These are phyloP conservation scores for Yarrowia sp. DNA, from an alignment of 805 yeast species.

Conservation along the genomic window DNA sequence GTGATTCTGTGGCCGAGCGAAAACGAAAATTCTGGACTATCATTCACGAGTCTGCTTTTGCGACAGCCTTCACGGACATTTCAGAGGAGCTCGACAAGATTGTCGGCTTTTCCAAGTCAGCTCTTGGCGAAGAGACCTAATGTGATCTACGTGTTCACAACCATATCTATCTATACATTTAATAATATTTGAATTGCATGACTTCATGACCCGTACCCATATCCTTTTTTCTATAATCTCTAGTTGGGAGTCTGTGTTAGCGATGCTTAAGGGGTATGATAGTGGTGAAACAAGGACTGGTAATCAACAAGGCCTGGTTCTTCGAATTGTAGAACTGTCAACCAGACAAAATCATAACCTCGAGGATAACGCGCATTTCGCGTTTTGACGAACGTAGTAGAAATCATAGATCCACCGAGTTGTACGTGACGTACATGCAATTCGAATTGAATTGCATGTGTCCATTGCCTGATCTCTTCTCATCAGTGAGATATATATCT, in stretches of 20 bases:
- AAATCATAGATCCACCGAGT: too few relatives aligned
- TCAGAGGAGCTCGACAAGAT: conserved; percentile 45
- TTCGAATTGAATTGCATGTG: too few relatives aligned
- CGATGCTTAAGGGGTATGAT: too few relatives aligned
- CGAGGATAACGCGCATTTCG: too few relatives aligned
- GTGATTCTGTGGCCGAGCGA: conserved; percentile 5
- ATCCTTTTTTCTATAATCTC: background rate
- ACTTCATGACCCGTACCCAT: conserved; percentile 4
- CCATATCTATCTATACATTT: conserved; percentile 12
- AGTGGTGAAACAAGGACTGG: background rate
- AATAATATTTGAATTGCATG: conserved; percentile 20
- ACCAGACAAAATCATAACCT: too few relatives aligned
- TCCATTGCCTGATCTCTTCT: too few relatives aligned
- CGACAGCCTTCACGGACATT: conserved; percentile 49
- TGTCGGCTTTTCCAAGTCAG: conserved; percentile 42
- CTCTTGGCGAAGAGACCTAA: conserved; percentile 46
- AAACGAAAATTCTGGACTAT: conserved; percentile 46
- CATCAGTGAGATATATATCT: background rate
- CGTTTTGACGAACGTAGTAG: too few relatives aligned
- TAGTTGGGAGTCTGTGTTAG: conserved; percentile 11
- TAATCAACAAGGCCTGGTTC: too few relatives aligned
- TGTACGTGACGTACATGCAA: too few relatives aligned
- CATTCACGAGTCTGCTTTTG: conserved; percentile 51
- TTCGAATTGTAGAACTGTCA: too few relatives aligned
- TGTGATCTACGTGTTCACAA: background rate